Evolutionary conservation across 2,329 filamentous ascomycete species (phyloP), one percentile per base, ranked within the genome.

Genomic region (Paramyrothecium roridum): DNA sequence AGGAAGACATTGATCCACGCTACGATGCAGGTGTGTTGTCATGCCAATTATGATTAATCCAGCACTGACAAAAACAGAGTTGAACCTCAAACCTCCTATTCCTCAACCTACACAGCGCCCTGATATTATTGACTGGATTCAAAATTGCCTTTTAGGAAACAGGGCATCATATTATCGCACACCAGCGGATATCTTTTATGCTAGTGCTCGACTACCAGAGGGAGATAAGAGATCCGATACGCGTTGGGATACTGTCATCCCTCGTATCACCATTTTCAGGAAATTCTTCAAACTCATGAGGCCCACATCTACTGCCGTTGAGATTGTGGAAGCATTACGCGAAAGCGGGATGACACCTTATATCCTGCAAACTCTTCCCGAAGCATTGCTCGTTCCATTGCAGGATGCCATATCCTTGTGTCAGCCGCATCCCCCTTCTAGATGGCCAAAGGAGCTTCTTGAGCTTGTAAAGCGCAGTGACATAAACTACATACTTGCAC

Each of bases 341-440:
- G 77, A 84, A 47, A 87, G 87, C 57, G 87, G 88, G 0, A 84
- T 96, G 49, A 86, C 81, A 8, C 72, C 74, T 11, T 77, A 81
- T 22, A 76, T 93, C 50, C 80, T 98, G 17, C 90, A 96, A 59
- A 92, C 90, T 1, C 76, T 98, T 1, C 93, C 95, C 2, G 91
- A 96, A 70, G 86, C 90, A 23, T 80, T 97, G n/a, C 82, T 90
- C 53, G 84, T 88, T 2, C 89, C 90, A 0, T 77, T 98, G 16
- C 88, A 89, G 67, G 93, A 98, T 73, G 86, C 88, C 6, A 91
- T 98, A 45, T 83, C 87, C n/a, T 81, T 85, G 59, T 96, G 91
- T 61, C 93, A 96, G 69, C 83, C 86, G n/a, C 83, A 85, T 57
- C 93, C 93, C 19, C 90, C 92, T 11, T 82, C 86, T 0, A 83